Base-by-base conservation (phyloP, 192 early-diverging fungal genomes). In the Anaeromyces robustus region DNA sequence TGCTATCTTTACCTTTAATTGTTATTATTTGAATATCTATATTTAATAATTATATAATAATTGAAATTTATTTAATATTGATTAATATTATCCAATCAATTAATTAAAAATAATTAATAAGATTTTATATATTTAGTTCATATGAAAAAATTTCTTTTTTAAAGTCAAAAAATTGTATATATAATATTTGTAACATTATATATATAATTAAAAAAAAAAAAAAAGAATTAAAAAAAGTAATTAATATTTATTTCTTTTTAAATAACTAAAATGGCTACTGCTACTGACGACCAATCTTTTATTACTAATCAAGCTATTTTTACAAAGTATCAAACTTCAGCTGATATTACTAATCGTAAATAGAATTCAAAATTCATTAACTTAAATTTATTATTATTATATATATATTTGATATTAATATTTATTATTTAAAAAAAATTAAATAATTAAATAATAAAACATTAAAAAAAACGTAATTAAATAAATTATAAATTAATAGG, bases 301-400 rank as follows among this genome's bases (percentile, higher is more conserved):
- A 89, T 95, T 79, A 87, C 88, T 79, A 91, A 95, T 87, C 84
- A 89, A 32, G 87, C 87, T 82, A 94, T 96, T 30, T 87, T 97
- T 83, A 93, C 90, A 82, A 96, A 96, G 88, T 98, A 97, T 92
- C 93, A 94, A 89, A 91, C 93, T 59, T 95, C 95, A 31, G 95
- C 95, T 77, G 92, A 94, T 29, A 94, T 97, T 82, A 88, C 95
- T 83, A 95, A 96, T 87, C 88, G 91, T 95, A 89, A 80, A 87
- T 84, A 31, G n/a, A n/a, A n/a, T n/a, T n/a, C n/a, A n/a, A n/a
- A n/a, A n/a, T n/a, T n/a, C n/a, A n/a, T n/a, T n/a, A n/a, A n/a
- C n/a, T n/a, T n/a, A n/a, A n/a, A n/a, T n/a, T n/a, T n/a, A n/a
- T n/a, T n/a, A n/a, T n/a, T n/a, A n/a, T n/a, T n/a, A n/a, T n/a